Evolutionary conservation across 371 early-diverging fungal genomes (phyloP).

Genomic region (Thermomucor indicae-seudaticae): DNA sequence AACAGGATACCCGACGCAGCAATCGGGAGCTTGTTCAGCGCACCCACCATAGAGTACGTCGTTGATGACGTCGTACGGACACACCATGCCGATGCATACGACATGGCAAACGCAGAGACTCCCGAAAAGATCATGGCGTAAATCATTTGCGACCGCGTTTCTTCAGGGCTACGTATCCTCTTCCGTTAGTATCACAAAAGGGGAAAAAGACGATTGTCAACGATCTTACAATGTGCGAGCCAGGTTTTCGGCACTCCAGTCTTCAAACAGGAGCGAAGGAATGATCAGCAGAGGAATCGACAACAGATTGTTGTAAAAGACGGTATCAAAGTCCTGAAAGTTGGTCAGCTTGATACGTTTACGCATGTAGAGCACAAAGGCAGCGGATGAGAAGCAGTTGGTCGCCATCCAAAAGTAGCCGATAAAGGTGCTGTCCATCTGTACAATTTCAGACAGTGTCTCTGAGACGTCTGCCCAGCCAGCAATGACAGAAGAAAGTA

Average conservation of each 20-base stretch:
- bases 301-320: slow-evolving; percentile 94
- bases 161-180: slow-evolving; percentile 32
- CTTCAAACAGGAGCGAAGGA: slow-evolving; percentile 77
- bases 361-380: slow-evolving; percentile 90
- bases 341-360: slow-evolving; percentile 77
- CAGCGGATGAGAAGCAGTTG: slow-evolving; percentile 92
- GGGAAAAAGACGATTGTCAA: too few species aligned
- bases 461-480: slow-evolving; percentile 72
- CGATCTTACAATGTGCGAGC: slow-evolving; percentile 51
- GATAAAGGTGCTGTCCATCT: slow-evolving; percentile 25
- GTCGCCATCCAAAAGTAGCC: slow-evolving; percentile 87
- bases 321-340: slow-evolving; percentile 94
- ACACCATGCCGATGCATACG: slow-evolving; percentile 93
- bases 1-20: slow-evolving; percentile 94
- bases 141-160: slow-evolving; percentile 49
- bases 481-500: slow-evolving; percentile 90
- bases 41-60: slow-evolving; percentile 98
- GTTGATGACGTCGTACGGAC: slow-evolving; percentile 94
- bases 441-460: slow-evolving; percentile 40
- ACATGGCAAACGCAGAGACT: slow-evolving; percentile 88
- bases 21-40: slow-evolving; percentile 97
- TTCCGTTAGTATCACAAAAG: too few species aligned
- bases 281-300: slow-evolving; percentile 82
- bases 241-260: slow-evolving; percentile 57
- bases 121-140: slow-evolving; percentile 81